A percentile compares a stretch with the other conserved stretches of the same genome.
phyloP scores from a whole-genome alignment of 805 yeast genomes.

The Metschnikowia matae region DNA sequence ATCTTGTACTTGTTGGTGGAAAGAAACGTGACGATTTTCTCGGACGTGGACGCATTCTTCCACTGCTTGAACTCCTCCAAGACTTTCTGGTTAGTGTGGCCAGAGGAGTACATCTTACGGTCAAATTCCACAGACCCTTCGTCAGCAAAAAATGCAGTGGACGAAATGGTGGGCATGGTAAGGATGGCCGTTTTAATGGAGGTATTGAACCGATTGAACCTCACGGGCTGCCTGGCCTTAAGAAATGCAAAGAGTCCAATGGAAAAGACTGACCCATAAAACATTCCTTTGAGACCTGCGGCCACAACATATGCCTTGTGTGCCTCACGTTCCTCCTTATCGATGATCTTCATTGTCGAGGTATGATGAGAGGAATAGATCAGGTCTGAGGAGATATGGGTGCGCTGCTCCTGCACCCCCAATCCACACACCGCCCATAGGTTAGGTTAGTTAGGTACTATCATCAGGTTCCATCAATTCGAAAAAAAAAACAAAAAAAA shows the following conservation, averaged over 20 bases:
- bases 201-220: slow-evolving; percentile 34
- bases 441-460: too few relatives aligned
- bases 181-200: slow-evolving; percentile 36
- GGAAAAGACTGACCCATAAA: slow-evolving; percentile 32
- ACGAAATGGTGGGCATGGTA: slow-evolving; percentile 37
- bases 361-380: neutral
- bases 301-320: slow-evolving; percentile 32
- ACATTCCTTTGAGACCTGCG: slow-evolving; percentile 38
- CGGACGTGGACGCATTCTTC: slow-evolving; percentile 29
- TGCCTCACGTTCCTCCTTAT: slow-evolving; percentile 37
- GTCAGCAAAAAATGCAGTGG: slow-evolving; percentile 40
- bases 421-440: too few relatives aligned
- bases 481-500: too few relatives aligned
- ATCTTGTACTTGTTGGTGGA: slow-evolving; percentile 34
- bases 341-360: slow-evolving; percentile 35
- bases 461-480: too few relatives aligned
- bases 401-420: neutral
- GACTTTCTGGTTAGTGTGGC: slow-evolving; percentile 23
- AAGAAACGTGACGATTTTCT: slow-evolving; percentile 27
- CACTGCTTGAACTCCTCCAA: slow-evolving; percentile 35
- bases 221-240: slow-evolving; percentile 29
- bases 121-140: slow-evolving; percentile 44
- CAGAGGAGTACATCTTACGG: slow-evolving; percentile 31
- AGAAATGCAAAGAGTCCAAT: slow-evolving; percentile 31
- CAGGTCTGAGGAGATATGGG: neutral